Evolutionary conservation across 495 filamentous ascomycete species (phyloP), one percentile per base, ranked within the genome.

Genomic region (Jackrogersella multiformis): DNA sequence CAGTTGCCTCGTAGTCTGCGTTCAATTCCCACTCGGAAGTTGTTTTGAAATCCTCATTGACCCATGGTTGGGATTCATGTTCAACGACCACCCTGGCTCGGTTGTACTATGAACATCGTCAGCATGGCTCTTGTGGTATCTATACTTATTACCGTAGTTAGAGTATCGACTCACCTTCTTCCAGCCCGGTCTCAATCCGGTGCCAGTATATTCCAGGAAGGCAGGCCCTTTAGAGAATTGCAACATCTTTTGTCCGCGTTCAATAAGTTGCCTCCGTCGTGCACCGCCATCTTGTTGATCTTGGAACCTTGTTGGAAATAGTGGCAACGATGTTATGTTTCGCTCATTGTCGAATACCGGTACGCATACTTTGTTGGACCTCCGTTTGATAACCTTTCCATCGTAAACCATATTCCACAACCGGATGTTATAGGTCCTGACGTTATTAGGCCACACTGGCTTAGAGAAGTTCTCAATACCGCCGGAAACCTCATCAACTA

Each of bases 21-120:
- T 46, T 39, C 2, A 57, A 10, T 35, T 20, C 24, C 55, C 55
- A 46, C 3, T 34, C 28, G 6, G 1, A 20, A 4, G 20, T 20
- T 0, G 7, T 6, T 18, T 18, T 16, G 15, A 42, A 42, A 21
- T 44, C 38, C n/a, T 13, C 28, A 7, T 23, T 58, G 5, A 18
- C 24, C 55, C 55, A 58, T 24, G 55, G 55, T 35, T 44, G 55
- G 26, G 55, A 58, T 16, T 58, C 55, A 15, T 58, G 55, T 36
- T 58, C 39, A 36, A 58, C 13, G 41, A 58, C 55, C 1, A 58
- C 55, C 12, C 55, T 58, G 2, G 55, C 55, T 46, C 55, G 55
- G 3, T 46, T 58, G 15, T 58, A 58, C 55, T 58, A 24, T 21
- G 16, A 42, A 30, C 28, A 30, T 4, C 4, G 5, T 46, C 13